These are phyloP conservation scores for Remersonia thermophila DNA, from an alignment of 2,329 filamentous ascomycete species.

Conservation along the genomic window DNA sequence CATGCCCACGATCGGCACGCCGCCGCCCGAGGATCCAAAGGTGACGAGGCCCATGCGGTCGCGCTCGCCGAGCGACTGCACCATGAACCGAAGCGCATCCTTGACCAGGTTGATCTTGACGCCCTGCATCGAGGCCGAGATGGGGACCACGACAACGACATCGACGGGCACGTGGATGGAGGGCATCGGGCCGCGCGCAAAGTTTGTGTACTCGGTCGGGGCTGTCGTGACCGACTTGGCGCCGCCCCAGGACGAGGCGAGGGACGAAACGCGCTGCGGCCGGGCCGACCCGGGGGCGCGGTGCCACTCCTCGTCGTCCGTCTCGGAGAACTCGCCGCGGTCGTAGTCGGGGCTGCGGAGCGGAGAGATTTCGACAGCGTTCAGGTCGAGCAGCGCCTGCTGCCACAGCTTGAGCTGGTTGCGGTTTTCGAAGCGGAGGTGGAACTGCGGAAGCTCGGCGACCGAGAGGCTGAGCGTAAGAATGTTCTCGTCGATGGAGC, in stretches of 20 bases:
- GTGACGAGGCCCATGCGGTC: constrained; percentile 97
- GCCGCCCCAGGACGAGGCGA: constrained; percentile 70
- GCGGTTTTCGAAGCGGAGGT: constrained; percentile 75
- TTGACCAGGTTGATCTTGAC: constrained; percentile 91
- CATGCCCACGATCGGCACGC: constrained; percentile 95
- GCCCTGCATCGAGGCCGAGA: constrained; percentile 98
- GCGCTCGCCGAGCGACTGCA: constrained; percentile 75
- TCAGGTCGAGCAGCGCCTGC: constrained; percentile 72
- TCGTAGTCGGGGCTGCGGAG: constrained; percentile 67
- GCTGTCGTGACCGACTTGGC: constrained; percentile 76
- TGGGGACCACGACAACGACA: constrained; percentile 89
- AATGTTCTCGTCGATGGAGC: constrained; percentile 62
- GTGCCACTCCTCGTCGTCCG: constrained; percentile 82
- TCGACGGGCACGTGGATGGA: constrained; percentile 83
- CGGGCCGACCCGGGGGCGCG: constrained; percentile 31
- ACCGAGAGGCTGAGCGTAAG: constrained; percentile 86
- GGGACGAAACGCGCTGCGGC: constrained; percentile 64
- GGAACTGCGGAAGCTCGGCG: constrained; percentile 83
- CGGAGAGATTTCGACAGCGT: constrained; percentile 53
- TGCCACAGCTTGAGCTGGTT: constrained; percentile 84
- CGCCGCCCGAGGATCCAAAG: constrained; percentile 87
- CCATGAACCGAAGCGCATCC: constrained; percentile 85
- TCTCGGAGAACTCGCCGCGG: constrained; percentile 62
- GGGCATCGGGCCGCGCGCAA: constrained; percentile 38
- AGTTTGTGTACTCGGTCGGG: constrained; percentile 80